These are phyloP conservation scores for Blepharisma undulans DNA, from an alignment of 169 alveolate species.

Conservation along the genomic window DNA sequence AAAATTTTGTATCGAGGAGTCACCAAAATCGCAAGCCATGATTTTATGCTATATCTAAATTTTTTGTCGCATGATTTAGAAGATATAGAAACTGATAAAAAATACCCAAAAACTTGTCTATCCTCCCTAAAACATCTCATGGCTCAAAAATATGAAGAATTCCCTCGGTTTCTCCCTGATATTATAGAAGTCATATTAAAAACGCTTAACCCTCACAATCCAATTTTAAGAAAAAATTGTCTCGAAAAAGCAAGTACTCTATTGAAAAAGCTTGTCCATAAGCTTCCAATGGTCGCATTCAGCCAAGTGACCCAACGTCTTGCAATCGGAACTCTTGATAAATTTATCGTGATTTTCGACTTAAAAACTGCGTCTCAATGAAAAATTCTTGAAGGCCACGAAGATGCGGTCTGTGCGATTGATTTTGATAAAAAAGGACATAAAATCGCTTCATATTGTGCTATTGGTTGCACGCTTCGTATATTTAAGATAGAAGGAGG, in stretches of 20 bases:
- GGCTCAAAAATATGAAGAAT: background rate
- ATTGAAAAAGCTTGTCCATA: background rate
- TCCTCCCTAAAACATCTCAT: background rate
- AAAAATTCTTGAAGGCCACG: slow-evolving; percentile 29
- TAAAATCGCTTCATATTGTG: slow-evolving; percentile 12
- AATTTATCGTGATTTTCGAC: slow-evolving; percentile 3
- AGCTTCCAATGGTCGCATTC: slow-evolving; percentile 17
- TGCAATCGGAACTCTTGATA: slow-evolving; percentile 26
- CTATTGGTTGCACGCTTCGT: background rate
- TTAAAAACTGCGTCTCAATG: slow-evolving; percentile 11
- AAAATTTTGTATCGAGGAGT: background rate
- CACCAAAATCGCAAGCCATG: background rate
- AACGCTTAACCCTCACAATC: slow-evolving; percentile 30
- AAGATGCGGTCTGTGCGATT: slow-evolving; percentile 27
- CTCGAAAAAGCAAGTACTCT: slow-evolving; percentile 1
- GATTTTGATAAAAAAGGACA: background rate
- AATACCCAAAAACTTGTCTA: background rate
- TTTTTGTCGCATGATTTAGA: slow-evolving; percentile 7
- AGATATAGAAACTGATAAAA: background rate
- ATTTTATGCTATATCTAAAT: background rate
- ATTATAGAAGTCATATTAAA: background rate
- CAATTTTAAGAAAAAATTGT: slow-evolving; percentile 18
- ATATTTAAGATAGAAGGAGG: slow-evolving; percentile 10
- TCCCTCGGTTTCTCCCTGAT: background rate
- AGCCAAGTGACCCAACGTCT: slow-evolving; percentile 8